Percentiles rank a stretch among this genome's conserved stretches.
phyloP scores from a whole-genome alignment of 257 asterid genomes.

The Fraxinus americana region DNA sequence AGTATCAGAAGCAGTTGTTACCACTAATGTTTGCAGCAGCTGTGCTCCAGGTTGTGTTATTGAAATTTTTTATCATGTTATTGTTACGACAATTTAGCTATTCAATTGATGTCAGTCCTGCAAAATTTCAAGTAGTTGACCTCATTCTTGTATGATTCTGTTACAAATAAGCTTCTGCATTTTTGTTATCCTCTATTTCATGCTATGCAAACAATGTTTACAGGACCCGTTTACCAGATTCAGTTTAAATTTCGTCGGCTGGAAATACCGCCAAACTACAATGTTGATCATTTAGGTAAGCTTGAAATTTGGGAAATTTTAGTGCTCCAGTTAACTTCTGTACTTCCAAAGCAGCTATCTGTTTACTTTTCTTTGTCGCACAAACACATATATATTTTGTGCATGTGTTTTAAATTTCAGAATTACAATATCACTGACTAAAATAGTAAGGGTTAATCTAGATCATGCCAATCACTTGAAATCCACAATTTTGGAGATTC shows the following conservation, averaged over 20 bases:
- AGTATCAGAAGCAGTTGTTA: conserved; percentile 72
- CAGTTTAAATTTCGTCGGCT: conserved; percentile 89
- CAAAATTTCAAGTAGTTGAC: conserved; percentile 16
- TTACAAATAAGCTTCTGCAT: conserved; percentile 18
- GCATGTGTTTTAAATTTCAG: neutral
- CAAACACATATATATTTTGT: neutral
- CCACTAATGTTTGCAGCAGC: conserved; percentile 61
- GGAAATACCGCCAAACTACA: conserved; percentile 89
- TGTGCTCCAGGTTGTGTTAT: conserved; percentile 78
- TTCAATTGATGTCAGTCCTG: neutral
- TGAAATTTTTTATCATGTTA: neutral
- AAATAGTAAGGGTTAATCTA: neutral
- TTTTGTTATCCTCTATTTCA: conserved; percentile 22
- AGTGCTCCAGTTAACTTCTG: neutral
- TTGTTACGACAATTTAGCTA: conserved; percentile 7
- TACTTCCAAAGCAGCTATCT: neutral
- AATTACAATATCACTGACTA: neutral
- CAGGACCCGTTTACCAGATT: conserved; percentile 88
- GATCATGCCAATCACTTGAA: neutral
- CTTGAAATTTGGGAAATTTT: conserved; percentile 25
- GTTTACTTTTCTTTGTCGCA: neutral
- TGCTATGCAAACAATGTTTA: conserved; percentile 22
- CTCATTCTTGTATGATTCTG: conserved; percentile 12
- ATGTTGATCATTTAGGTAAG: conserved; percentile 81
- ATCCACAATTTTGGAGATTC: neutral